Conservation (phyloP, 805 yeast genomes). For the Candida dajiaensis region DNA sequence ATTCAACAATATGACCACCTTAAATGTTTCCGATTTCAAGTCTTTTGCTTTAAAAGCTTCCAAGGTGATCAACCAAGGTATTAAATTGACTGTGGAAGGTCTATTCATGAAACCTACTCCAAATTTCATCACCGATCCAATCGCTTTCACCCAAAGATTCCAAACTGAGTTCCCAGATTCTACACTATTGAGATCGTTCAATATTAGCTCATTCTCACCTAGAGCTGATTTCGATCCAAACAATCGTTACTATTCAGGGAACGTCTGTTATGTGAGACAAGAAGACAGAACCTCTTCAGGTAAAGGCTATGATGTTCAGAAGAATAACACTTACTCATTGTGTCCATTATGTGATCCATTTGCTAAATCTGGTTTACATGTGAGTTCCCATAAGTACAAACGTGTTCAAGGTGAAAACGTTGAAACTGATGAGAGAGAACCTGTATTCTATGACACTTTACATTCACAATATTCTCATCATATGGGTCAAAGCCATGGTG, state of each 20-base stretch:
- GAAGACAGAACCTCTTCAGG: conserved; percentile 9
- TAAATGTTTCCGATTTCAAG: not conserved
- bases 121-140: not conserved
- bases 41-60: not conserved
- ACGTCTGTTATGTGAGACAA: conserved; percentile 6
- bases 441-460: conserved; percentile 11
- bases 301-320: conserved; percentile 1
- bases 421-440: conserved; percentile 4
- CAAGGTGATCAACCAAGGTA: not conserved
- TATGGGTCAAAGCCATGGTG: conserved; percentile 13
- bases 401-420: conserved; percentile 1
- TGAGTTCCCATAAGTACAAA: not conserved
- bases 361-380: not conserved
- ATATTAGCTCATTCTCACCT: not conserved
- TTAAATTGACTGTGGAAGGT: not conserved
- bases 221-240: conserved; percentile 11
- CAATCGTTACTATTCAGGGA: conserved; percentile 3
- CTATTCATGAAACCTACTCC: not conserved
- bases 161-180: conserved; percentile 2
- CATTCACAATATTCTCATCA: conserved; percentile 11
- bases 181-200: not conserved
- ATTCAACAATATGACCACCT: not conserved
- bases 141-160: not conserved
- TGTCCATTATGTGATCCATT: conserved; percentile 16
- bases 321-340: conserved; percentile 11